Base-by-base conservation (phyloP, 2,329 filamentous ascomycete genomes). In the Diaporthe nobilis region DNA sequence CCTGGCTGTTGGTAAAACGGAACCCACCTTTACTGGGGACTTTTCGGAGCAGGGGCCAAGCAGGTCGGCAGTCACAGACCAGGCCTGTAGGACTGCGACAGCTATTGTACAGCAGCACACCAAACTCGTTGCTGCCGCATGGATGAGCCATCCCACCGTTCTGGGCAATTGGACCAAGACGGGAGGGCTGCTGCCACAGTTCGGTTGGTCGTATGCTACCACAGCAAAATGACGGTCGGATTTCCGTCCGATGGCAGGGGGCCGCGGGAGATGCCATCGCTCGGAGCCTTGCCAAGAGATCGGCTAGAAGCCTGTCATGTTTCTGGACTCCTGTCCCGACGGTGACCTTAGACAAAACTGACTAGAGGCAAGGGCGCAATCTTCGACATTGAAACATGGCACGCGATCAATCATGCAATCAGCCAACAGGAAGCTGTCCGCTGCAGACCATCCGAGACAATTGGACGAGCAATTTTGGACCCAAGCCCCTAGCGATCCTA, bases 241-340 rank as follows among this genome's bases (percentile, higher is more conserved):
- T 51, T 53, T 68, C 65, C 65, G 65, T 68, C 65, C 34, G 44
- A 68, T 53, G 47, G 15, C 31, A 49, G 49, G 31, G 63, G 63
- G 22, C 63, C 28, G 47, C 31, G 47, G 63, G 5, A 68, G 47
- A 68, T 28, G 44, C 13, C 63, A 51, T 53, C 63, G 39, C 63
- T 37, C 22, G n/a, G 10, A 25, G 65, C 65, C 65, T 47, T 68
- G 65, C 63, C 63, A 68, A 68, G 63, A 68, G 63, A 53, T 68
- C 47, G 47, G 44, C 63, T 53, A 51, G 63, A 68, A 51, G 44
- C 65, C 47, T 68, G 65, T 53, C 65, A 68, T 28, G 65, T 68
- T 68, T 68, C 47, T 68, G 65, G 63, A 68, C 17, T 34, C 10
- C 63, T 34, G 4, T 39, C 34, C 57, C 10, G 20, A 34, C 17